Base-by-base conservation (phyloP, 768 basidiomycete species). In the Vararia minispora region DNA sequence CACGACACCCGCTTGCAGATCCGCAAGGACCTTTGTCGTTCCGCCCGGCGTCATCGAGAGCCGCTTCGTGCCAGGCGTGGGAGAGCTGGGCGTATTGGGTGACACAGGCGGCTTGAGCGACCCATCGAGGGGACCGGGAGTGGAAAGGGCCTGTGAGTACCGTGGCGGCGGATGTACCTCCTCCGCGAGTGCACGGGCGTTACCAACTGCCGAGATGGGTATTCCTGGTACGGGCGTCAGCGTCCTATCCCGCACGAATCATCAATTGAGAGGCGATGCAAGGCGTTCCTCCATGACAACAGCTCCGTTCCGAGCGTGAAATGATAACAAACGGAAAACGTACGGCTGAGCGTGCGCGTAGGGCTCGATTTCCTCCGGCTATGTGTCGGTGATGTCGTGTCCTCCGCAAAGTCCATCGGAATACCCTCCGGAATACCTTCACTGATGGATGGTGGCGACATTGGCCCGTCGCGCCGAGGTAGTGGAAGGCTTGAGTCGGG, bases 21-120 rank as follows among this genome's bases (percentile, higher is more conserved):
- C 86, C 2, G 84, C 84, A 39, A 92, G 65, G 18, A 92, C 89
- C 52, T 84, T 88, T 12, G 88, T 88, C 8, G 86, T 90, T 6
- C 80, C 82, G 2, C 78, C 81, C 1, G 83, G 79, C 11, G 79
- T 76, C 31, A 84, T 63, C 4, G 83, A 71, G 34, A 62, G 68
- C 8, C 71, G 57, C 7, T 47, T 42, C 17, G 61, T 65, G 32
- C 33, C 34, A 5, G 51, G 71, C 22, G 47, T 48, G 16, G 46
- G 30, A 4, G n/a, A n/a, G n/a, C n/a, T n/a, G n/a, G n/a, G n/a
- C n/a, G n/a, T n/a, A n/a, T n/a, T n/a, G n/a, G 79, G 64, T 14
- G 65, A 66, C 8, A 55, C 41, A 7, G 62, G 72, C 5, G 69
- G 66, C 38, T 61, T 65, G 1, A 70, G 58, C 4, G 62, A 52